Conservation (phyloP, 2,329 filamentous ascomycete genomes). For the Colletotrichum lindemuthianum region DNA sequence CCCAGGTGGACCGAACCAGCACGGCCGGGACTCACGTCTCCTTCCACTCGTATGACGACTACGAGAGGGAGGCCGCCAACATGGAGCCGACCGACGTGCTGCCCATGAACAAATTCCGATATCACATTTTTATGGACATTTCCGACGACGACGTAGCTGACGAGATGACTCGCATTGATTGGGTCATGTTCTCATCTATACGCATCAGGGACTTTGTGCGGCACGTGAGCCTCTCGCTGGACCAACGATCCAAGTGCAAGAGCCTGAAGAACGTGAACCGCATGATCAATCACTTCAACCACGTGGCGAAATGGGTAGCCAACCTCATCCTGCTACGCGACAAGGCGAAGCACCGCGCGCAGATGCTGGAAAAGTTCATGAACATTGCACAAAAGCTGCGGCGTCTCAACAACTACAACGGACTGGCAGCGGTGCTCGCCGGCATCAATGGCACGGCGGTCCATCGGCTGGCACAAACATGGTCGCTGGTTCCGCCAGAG, state of each 20-base stretch:
- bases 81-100: slow-evolving; percentile 76
- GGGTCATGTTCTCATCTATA: slow-evolving; percentile 97
- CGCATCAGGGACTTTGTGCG: slow-evolving; percentile 92
- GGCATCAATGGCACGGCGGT: slow-evolving; percentile 91
- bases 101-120: slow-evolving; percentile 84
- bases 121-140: slow-evolving; percentile 89
- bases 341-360: slow-evolving; percentile 93
- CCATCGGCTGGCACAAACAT: slow-evolving; percentile 83
- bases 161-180: slow-evolving; percentile 95
- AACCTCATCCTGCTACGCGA: slow-evolving; percentile 90
- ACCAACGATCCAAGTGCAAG: slow-evolving; percentile 78
- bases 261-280: slow-evolving; percentile 88
- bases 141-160: slow-evolving; percentile 86
- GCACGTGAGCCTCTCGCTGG: slow-evolving; percentile 80
- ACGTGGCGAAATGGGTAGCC: slow-evolving; percentile 82
- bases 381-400: slow-evolving; percentile 85
- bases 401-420: slow-evolving; percentile 96
- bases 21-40: slow-evolving; percentile 58
- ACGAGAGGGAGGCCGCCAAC: slow-evolving; percentile 79
- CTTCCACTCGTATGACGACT: slow-evolving; percentile 78
- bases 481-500: slow-evolving; percentile 76
- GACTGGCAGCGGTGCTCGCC: slow-evolving; percentile 90
- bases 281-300: slow-evolving; percentile 94
- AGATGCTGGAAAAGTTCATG: slow-evolving; percentile 97
- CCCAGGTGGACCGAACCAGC: slow-evolving; percentile 51